Evolutionary conservation across 768 basidiomycete species (phyloP).

Genomic region (Gloeostereum incarnatum): DNA sequence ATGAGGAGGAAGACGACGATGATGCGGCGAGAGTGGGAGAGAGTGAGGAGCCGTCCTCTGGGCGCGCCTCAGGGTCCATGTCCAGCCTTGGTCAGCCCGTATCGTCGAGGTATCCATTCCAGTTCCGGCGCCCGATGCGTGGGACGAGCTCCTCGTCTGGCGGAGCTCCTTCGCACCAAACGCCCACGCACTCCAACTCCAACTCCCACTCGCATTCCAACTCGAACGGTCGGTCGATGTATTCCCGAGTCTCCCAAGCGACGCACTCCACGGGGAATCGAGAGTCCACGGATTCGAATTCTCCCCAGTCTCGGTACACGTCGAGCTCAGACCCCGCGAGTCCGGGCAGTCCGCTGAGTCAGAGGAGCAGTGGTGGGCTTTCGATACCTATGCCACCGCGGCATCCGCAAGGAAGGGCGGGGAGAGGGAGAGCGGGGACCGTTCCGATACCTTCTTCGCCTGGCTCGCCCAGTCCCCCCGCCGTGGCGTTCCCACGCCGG

Average conservation of each 20-base stretch:
- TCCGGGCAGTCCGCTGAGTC: constrained; percentile 20
- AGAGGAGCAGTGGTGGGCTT: too few relatives aligned
- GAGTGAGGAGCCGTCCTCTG: constrained; percentile 42
- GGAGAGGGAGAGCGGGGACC: constrained; percentile 22
- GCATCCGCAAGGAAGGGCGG: constrained; percentile 24
- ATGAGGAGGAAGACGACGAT: constrained; percentile 16
- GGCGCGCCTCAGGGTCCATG: constrained; percentile 72
- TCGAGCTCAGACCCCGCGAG: constrained; percentile 27
- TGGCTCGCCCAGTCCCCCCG: constrained; percentile 10
- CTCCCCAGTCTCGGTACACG: constrained; percentile 28
- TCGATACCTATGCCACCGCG: constrained; percentile 36
- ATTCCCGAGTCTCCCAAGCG: constrained; percentile 27
- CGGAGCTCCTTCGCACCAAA: constrained; percentile 26
- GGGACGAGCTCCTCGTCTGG: constrained; percentile 32
- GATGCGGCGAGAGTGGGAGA: constrained; percentile 19
- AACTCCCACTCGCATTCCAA: constrained; percentile 22
- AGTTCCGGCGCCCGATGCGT: constrained; percentile 44
- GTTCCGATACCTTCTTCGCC: constrained; percentile 16
- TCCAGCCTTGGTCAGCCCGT: constrained; percentile 79
- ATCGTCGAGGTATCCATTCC: constrained; percentile 60
- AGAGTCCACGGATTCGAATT: constrained; percentile 53
- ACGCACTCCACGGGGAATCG: constrained; percentile 57
- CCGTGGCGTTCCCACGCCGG: constrained; percentile 12
- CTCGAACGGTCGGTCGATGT: constrained; percentile 27
- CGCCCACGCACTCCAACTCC: constrained; percentile 20